Evolutionary conservation across 805 yeast genomes (phyloP).

Genomic region (Clavispora carvajalis): DNA sequence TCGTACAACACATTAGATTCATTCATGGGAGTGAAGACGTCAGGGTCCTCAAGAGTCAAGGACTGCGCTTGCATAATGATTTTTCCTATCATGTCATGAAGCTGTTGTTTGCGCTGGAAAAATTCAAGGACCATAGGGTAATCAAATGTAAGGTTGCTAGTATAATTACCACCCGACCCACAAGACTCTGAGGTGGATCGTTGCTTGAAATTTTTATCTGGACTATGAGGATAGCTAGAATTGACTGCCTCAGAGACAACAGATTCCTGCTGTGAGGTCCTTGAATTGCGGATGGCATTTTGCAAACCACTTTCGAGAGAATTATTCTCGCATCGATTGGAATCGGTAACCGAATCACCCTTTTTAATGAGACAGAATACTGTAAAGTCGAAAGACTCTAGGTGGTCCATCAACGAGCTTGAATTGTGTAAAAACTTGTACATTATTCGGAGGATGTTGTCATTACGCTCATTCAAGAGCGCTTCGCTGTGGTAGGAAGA

Average conservation of each 20-base stretch:
- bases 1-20: slow-evolving; percentile 43
- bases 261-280: slow-evolving; percentile 1
- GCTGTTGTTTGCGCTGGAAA: slow-evolving; percentile 64
- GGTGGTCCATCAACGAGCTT: slow-evolving; percentile 43
- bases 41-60: slow-evolving; percentile 69
- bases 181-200: neutral
- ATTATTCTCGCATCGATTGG: neutral
- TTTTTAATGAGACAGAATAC: slow-evolving; percentile 43
- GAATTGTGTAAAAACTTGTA: slow-evolving; percentile 50
- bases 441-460: slow-evolving; percentile 47
- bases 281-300: slow-evolving; percentile 9
- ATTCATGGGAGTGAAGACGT: slow-evolving; percentile 59
- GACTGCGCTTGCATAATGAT: slow-evolving; percentile 66
- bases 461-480: slow-evolving; percentile 40
- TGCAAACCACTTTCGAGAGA: neutral
- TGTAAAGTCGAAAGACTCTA: slow-evolving; percentile 61
- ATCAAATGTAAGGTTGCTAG: slow-evolving; percentile 31
- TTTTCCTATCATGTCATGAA: slow-evolving; percentile 56
- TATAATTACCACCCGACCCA: neutral
- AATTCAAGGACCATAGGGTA: slow-evolving; percentile 64
- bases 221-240: neutral
- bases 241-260: neutral
- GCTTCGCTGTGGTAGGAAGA: slow-evolving; percentile 30
- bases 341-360: slow-evolving; percentile 11
- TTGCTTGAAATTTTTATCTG: neutral